These are phyloP conservation scores for Sarocladium strictum DNA, from an alignment of 2,329 filamentous ascomycete genomes.

Conservation along the genomic window DNA sequence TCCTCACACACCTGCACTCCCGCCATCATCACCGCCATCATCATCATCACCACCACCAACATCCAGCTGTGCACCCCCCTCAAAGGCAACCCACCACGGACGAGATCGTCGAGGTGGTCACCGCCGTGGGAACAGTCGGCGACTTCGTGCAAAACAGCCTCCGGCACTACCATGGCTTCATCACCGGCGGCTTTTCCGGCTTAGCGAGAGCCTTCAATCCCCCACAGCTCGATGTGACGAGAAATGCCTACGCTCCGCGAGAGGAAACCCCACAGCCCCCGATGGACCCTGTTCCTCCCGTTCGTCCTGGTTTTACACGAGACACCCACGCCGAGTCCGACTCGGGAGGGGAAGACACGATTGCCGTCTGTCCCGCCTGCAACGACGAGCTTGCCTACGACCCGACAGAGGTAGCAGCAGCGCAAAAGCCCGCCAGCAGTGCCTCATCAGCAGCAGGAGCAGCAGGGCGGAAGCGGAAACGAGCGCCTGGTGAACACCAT, in stretches of 20 bases:
- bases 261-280: slow-evolving; percentile 35
- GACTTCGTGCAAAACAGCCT: slow-evolving; percentile 8
- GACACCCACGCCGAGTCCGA: slow-evolving; percentile 41
- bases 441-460: slow-evolving; percentile 15
- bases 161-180: slow-evolving; percentile 8
- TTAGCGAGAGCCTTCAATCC: neutral
- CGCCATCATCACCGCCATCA: slow-evolving; percentile 9
- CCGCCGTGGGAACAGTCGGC: neutral
- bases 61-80: slow-evolving; percentile 9
- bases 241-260: slow-evolving; percentile 25
- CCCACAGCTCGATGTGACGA: slow-evolving; percentile 15
- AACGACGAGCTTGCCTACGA: slow-evolving; percentile 77
- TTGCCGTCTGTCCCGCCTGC: slow-evolving; percentile 81
- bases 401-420: slow-evolving; percentile 34
- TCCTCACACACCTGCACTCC: slow-evolving; percentile 8
- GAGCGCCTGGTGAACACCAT: slow-evolving; percentile 62
- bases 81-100: slow-evolving; percentile 12
- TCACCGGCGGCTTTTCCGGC: slow-evolving; percentile 1
- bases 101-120: slow-evolving; percentile 18
- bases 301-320: slow-evolving; percentile 74
- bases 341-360: slow-evolving; percentile 53
- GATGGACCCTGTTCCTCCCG: slow-evolving; percentile 57
- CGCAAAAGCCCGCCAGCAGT: neutral
- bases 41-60: slow-evolving; percentile 2
- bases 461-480: slow-evolving; percentile 34